Base-by-base conservation (phyloP, 2,329 filamentous ascomycete species). In the Drechslerella coelobrocha region DNA sequence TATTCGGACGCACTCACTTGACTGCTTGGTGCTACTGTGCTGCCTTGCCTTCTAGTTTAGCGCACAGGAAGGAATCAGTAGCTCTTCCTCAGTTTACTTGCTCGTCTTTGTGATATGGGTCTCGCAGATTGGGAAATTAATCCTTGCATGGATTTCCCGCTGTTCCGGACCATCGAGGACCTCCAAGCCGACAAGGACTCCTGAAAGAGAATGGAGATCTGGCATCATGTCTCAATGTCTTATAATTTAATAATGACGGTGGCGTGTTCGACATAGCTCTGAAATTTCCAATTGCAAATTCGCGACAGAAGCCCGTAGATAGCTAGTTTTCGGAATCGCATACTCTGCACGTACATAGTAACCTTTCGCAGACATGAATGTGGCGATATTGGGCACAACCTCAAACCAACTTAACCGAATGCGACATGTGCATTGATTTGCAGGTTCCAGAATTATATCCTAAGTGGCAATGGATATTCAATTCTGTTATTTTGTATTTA, bases 301-400 rank as follows among this genome's bases (percentile, higher is more conserved):
- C 12, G 34, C 5, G 5, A 39, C 34, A 14, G 12, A 39, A 14
- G 12, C 12, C 17, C 12, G 34, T n/a, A 39, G 12, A 39, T 4
- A n/a, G 2, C 5, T 14, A n/a, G 12, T 6, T 10, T 2, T 39
- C 34, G 34, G 34, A 14, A 39, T 39, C 5, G 34, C 34, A 39
- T 39, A 2, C 34, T 39, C 29, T 7, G 4, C 34, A 39, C 4
- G 34, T 14, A 39, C n/a, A n/a, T n/a, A n/a, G n/a, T n/a, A n/a
- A 31, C 29, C 12, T 31, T 31, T 31, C 6, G 29, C 29, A 6
- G 12, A 6, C 4, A 17, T 8, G 41, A 14, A 45, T 23, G 19
- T 45, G 41, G 41, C 41, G 41, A 45, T n/a, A 45, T 45, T 45
- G 41, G 41, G 41, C 41, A 45, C 41, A 45, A 21, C 4, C 41